A percentile compares a stretch with the other conserved stretches of the same genome.
phyloP scores from a whole-genome alignment of 192 early-diverging fungal genomes.

The Kickxella alabastrina region DNA sequence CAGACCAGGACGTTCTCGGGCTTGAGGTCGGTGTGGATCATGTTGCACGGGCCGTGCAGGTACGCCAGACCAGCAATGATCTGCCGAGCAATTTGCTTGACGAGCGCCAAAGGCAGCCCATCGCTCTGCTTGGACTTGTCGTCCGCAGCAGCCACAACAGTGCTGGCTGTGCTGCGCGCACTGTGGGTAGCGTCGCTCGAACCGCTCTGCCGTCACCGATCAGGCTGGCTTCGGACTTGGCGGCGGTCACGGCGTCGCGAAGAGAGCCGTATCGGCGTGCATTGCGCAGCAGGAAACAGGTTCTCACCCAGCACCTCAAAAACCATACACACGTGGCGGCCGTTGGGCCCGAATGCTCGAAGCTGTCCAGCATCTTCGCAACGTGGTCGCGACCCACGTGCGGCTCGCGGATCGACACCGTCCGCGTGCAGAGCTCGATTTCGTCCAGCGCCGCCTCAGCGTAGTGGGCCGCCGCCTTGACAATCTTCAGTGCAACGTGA shows the following conservation, averaged over 20 bases:
- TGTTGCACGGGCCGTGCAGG: conserved; percentile 87
- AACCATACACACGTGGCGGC: conserved; percentile 92
- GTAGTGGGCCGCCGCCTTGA: conserved; percentile 93
- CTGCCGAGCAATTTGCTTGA: conserved; percentile 89
- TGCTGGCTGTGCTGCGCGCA: not conserved
- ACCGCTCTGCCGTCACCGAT: conserved; percentile 15
- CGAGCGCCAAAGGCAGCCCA: conserved; percentile 81
- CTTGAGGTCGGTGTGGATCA: conserved; percentile 98
- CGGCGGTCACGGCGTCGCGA: conserved; percentile 21
- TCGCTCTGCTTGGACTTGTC: conserved; percentile 26
- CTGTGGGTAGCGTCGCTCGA: not conserved
- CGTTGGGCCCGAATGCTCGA: conserved; percentile 83
- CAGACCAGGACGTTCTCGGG: conserved; percentile 97
- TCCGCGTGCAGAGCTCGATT: conserved; percentile 85
- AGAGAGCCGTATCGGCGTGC: conserved; percentile 40
- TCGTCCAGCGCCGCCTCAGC: conserved; percentile 95
- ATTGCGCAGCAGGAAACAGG: conserved; percentile 76
- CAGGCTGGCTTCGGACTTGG: conserved; percentile 17
- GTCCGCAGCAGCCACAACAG: conserved; percentile 7
- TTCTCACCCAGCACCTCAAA: conserved; percentile 98
- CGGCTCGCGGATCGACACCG: conserved; percentile 52
- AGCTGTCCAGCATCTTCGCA: conserved; percentile 88
- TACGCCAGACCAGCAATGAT: conserved; percentile 90
- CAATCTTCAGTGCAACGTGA: conserved; percentile 94
- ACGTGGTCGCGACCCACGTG: conserved; percentile 56